Base-by-base conservation (phyloP, 116 monocot species). In the Zostera marina region DNA sequence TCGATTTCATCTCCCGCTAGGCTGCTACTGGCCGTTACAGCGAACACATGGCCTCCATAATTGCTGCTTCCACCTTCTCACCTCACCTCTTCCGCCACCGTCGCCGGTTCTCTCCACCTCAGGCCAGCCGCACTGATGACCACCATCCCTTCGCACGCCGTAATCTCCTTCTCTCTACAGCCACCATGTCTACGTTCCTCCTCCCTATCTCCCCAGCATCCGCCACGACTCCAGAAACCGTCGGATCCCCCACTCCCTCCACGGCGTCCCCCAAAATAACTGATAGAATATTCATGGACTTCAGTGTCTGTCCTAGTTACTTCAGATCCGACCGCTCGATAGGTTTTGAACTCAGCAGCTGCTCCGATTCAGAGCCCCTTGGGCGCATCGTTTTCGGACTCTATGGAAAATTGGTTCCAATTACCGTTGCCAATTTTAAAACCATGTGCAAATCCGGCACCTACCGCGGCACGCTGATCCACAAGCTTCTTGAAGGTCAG, bases 361-460 rank as follows among this genome's bases (percentile, higher is more conserved):
- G 92, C 74, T 73, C 83, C 24, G 87, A 83, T 58, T 43, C 78
- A 12, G 81, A 81, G 25, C 78, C 70, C 19, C 58, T 92, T 26
- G 92, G 92, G 4, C 80, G 92, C 45, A 76, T 92, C 22, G 74
- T 92, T 44, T 83, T 92, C 65, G 92, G 92, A 23, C 83, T 92
- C 62, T 92, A 87, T 44, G 92, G 92, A 38, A 75, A 76, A 44
- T 55, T 76, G 32, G 61, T 87, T 44, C 92, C 92, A 22, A 20
- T 70, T 13, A 92, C 92, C 14, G 76, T 78, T 43, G 72, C 80
- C 52, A 83, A 87, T 65, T 92, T 87, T 78, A 83, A 83, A 61
- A 47, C 79, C 53, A 76, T 76, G 70, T 86, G 86, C 68, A 59
- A 66, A 55, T 68, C 92, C 48, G 64, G 67, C 13, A 58, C 83